Conservation (phyloP, 140 eudicot species). For the Bidens hawaiensis region DNA sequence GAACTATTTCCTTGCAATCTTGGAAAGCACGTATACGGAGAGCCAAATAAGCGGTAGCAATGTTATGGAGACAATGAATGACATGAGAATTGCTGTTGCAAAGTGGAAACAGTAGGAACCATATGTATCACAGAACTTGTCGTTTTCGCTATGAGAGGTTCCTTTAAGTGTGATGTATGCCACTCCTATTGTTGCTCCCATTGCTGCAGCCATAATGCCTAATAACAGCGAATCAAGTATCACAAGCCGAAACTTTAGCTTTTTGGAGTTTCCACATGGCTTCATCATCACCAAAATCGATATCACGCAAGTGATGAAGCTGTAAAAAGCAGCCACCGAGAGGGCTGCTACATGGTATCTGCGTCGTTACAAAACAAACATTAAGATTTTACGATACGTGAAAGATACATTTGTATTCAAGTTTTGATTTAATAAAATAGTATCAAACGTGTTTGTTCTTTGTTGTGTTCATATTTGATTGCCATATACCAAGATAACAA, state of each 20-base stretch:
- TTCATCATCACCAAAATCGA: slow-evolving; percentile 37
- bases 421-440: too few species aligned
- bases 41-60: slow-evolving; percentile 55
- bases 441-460: too few species aligned
- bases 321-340: slow-evolving; percentile 55
- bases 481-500: too few species aligned
- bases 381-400: too few species aligned
- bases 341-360: slow-evolving; percentile 71
- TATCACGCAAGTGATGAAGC: slow-evolving; percentile 45
- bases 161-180: slow-evolving; percentile 73
- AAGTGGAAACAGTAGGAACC: slow-evolving; percentile 45
- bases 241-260: slow-evolving; percentile 34
- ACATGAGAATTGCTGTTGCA: slow-evolving; percentile 33
- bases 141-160: slow-evolving; percentile 48
- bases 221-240: slow-evolving; percentile 56
- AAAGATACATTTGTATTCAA: too few species aligned
- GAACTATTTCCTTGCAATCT: slow-evolving; percentile 37
- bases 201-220: slow-evolving; percentile 70
- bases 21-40: slow-evolving; percentile 43
- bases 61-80: slow-evolving; percentile 44
- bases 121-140: slow-evolving; percentile 43
- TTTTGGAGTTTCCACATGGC: slow-evolving; percentile 31
- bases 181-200: slow-evolving; percentile 65
- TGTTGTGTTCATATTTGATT: too few species aligned
- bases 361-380: neutral